phyloP scores from a whole-genome alignment of 1,284 basidiomycete species.

The Lentinula novae-zelandiae region DNA sequence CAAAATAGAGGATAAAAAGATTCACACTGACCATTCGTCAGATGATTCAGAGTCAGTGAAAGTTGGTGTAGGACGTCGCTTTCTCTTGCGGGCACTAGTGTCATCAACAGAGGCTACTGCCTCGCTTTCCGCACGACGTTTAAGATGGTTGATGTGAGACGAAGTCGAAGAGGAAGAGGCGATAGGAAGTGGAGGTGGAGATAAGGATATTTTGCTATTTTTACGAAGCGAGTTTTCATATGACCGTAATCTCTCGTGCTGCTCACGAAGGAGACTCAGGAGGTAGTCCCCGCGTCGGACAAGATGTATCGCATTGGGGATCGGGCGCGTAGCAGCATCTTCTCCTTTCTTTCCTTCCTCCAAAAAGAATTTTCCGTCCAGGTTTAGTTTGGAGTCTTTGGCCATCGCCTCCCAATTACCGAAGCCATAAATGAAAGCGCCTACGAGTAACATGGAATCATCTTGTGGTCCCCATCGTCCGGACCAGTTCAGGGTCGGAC shows the following conservation, averaged over 20 bases:
- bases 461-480: constrained; percentile 93
- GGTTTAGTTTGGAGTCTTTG: constrained; percentile 80
- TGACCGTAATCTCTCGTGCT: constrained; percentile 87
- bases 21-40: constrained; percentile 71
- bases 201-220: constrained; percentile 62
- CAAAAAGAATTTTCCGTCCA: constrained; percentile 94
- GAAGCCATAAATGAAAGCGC: constrained; percentile 92
- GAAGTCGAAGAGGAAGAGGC: constrained; percentile 55
- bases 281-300: constrained; percentile 97
- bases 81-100: constrained; percentile 65
- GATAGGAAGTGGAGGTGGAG: constrained; percentile 60
- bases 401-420: constrained; percentile 97
- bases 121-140: constrained; percentile 78
- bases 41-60: constrained; percentile 89
- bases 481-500: constrained; percentile 94
- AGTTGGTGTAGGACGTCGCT: constrained; percentile 85
- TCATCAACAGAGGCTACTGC: constrained; percentile 78
- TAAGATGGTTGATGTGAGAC: constrained; percentile 49
- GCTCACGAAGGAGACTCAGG: constrained; percentile 84
- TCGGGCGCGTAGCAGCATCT: constrained; percentile 75
- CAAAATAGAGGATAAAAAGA: constrained; percentile 15
- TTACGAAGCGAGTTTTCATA: constrained; percentile 73
- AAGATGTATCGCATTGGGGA: constrained; percentile 96
- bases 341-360: constrained; percentile 94
- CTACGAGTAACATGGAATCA: constrained; percentile 92